phyloP scores from a whole-genome alignment of 202 grass and related monocot genomes.

The Tripidium arundinaceum region DNA sequence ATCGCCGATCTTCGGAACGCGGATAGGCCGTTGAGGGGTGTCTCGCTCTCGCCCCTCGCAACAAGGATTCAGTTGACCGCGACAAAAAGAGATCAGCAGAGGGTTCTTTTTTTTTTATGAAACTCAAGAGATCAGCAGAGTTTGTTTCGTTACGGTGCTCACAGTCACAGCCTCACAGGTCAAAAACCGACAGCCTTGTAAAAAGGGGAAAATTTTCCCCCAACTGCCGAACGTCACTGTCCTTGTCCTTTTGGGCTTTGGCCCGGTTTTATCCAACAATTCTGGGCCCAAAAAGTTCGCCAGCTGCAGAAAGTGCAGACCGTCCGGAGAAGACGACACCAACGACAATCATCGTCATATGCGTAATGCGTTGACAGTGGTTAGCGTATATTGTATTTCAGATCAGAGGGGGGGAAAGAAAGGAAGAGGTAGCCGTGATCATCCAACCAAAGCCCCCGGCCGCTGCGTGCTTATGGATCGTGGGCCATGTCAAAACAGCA shows the following conservation, averaged over 20 bases:
- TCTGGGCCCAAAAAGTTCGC: not conserved
- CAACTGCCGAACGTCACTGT: not conserved
- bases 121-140: not conserved
- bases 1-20: not conserved
- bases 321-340: not conserved
- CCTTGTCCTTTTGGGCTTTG: not conserved
- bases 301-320: not conserved
- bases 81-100: not conserved
- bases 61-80: not conserved
- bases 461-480: not conserved
- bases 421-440: too few species aligned
- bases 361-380: too few species aligned
- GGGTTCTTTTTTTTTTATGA: too few species aligned
- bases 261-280: not conserved
- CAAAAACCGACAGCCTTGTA: not conserved
- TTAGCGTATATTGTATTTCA: too few species aligned
- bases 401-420: too few species aligned
- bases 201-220: not conserved
- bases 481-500: slow-evolving; percentile 8
- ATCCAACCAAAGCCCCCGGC: too few species aligned
- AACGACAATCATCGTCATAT: too few species aligned
- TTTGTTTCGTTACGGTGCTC: not conserved
- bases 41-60: not conserved
- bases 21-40: not conserved
- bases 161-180: not conserved